A percentile compares a stretch with the other conserved stretches of the same genome.
Conservation (phyloP, 2,329 filamentous ascomycete genomes). For the Colletotrichum sp. region DNA sequence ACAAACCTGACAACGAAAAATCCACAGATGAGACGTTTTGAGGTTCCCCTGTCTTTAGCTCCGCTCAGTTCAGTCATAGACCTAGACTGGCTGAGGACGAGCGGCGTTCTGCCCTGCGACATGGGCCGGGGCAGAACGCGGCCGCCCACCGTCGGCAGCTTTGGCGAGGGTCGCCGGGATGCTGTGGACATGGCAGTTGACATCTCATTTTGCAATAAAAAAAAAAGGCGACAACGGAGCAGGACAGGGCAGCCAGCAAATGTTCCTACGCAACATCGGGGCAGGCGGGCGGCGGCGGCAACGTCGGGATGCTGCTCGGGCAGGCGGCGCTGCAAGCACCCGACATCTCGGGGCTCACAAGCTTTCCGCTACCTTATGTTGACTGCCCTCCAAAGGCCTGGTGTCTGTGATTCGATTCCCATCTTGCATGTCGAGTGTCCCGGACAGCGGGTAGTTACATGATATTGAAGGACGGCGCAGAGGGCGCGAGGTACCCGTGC, state of each 20-base stretch:
- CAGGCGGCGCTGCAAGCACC: conserved; percentile 8
- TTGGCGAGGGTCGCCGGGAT: not conserved
- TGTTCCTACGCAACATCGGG: not conserved
- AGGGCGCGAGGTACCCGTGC: not conserved
- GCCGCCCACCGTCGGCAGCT: not conserved
- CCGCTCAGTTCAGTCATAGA: not conserved
- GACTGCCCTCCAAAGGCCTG: not conserved
- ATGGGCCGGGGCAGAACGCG: not conserved
- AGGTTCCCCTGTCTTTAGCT: not conserved
- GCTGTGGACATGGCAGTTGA: not conserved
- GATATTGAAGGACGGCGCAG: not conserved
- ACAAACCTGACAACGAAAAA: not conserved
- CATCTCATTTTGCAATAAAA: not conserved
- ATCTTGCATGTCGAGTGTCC: not conserved
- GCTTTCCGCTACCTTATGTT: not conserved
- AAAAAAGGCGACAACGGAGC: not conserved
- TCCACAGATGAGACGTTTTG: not conserved
- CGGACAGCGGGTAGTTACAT: not conserved
- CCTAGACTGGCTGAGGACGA: not conserved
- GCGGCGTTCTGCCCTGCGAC: not conserved
- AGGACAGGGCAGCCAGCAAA: not conserved
- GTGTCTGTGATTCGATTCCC: not conserved
- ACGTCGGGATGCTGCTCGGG: not conserved
- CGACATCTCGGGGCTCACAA: not conserved
- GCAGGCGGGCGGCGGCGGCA: not conserved